Conservation (phyloP, 495 filamentous ascomycete genomes). For the Neurospora discreta region DNA sequence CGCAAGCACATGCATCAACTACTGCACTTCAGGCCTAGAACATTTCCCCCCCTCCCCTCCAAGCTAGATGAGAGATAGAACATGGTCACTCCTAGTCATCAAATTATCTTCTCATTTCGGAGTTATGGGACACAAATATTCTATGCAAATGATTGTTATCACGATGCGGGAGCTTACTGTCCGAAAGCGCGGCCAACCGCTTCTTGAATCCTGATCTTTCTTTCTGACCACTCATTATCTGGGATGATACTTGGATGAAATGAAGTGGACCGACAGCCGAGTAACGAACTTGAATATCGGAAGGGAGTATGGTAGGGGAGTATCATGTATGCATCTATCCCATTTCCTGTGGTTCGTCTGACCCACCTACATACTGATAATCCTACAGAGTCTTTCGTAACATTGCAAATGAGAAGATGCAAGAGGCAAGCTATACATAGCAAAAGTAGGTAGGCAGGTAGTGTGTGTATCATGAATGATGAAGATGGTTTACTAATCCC, state of each 20-base stretch:
- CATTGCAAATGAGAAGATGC: background rate
- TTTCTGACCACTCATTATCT: background rate
- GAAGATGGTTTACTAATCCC: background rate
- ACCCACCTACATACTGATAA: background rate
- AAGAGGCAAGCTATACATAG: background rate
- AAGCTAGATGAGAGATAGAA: background rate
- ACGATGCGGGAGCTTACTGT: background rate
- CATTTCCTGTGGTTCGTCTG: background rate
- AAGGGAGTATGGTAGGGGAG: background rate
- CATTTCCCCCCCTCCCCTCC: background rate
- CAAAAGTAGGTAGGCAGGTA: background rate
- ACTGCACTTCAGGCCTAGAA: background rate
- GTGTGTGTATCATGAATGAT: background rate
- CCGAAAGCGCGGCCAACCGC: background rate
- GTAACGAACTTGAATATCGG: background rate
- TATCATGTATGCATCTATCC: background rate
- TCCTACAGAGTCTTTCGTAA: background rate
- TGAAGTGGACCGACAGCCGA: background rate
- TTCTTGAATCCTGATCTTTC: background rate
- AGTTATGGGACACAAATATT: background rate
- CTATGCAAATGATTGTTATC: background rate
- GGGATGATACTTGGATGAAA: background rate
- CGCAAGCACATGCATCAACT: background rate
- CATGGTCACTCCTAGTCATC: background rate
- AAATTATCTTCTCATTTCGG: background rate